Percentiles rank a stretch among this genome's conserved stretches.
These are phyloP conservation scores for Gentiana dahurica DNA, from an alignment of 257 asterid genomes.

Conservation along the genomic window DNA sequence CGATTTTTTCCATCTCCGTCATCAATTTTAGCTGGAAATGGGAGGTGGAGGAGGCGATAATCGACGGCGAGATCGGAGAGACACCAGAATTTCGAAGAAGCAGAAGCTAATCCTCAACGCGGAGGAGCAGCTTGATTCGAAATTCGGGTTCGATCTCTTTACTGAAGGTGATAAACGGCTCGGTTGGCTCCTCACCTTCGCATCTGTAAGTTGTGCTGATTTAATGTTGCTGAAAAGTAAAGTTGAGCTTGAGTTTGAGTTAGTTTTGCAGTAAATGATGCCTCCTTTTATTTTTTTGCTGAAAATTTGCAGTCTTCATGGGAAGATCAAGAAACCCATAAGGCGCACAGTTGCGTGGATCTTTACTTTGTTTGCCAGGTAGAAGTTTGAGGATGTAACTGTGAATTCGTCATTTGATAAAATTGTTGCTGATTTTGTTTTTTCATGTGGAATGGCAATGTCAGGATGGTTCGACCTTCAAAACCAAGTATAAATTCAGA, in stretches of 20 bases:
- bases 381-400: neutral
- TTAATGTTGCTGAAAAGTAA: neutral
- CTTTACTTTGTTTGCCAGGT: slow-evolving; percentile 98
- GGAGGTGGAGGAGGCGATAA: slow-evolving; percentile 37
- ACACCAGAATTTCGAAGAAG: slow-evolving; percentile 72
- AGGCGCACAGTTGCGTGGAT: slow-evolving; percentile 80
- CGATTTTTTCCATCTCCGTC: neutral
- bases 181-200: slow-evolving; percentile 90
- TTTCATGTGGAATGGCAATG: slow-evolving; percentile 14
- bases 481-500: slow-evolving; percentile 78
- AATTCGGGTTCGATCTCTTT: slow-evolving; percentile 70
- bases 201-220: slow-evolving; percentile 44
- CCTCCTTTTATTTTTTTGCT: slow-evolving; percentile 2
- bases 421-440: slow-evolving; percentile 4
- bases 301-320: slow-evolving; percentile 53
- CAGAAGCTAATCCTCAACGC: slow-evolving; percentile 70
- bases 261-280: slow-evolving; percentile 4
- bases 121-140: slow-evolving; percentile 93
- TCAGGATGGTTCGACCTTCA: slow-evolving; percentile 94
- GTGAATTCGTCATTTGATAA: neutral
- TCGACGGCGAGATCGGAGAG: slow-evolving; percentile 63
- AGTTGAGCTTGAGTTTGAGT: neutral
- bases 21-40: neutral
- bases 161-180: slow-evolving; percentile 93
- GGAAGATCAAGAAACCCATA: slow-evolving; percentile 89